Percentiles rank a stretch among this genome's conserved stretches.
phyloP scores from a whole-genome alignment of 139 green algal species.

The Spirogloea muscicola region DNA sequence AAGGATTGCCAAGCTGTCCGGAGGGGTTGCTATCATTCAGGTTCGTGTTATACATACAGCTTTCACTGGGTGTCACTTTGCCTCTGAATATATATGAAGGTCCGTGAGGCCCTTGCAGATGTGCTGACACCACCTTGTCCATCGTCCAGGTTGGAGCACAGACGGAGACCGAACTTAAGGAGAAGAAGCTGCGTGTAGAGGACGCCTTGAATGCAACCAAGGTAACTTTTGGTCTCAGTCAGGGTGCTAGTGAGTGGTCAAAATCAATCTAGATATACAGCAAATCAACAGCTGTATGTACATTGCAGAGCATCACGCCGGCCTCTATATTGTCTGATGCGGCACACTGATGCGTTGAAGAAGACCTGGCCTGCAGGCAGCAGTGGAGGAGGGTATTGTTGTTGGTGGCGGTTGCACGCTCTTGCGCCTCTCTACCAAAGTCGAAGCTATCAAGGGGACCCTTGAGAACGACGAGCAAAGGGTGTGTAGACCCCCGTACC shows the following conservation, averaged over 20 bases:
- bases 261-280: too few species aligned
- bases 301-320: too few species aligned
- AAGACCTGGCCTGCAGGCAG: too few species aligned
- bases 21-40: slow-evolving; percentile 94
- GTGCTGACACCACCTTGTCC: too few species aligned
- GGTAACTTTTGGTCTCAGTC: too few species aligned
- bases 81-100: too few species aligned
- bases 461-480: slow-evolving; percentile 91
- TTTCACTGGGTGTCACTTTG: too few species aligned
- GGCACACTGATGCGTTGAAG: too few species aligned
- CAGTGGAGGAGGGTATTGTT: slow-evolving; percentile 99
- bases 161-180: slow-evolving; percentile 99
- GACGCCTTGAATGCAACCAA: slow-evolving; percentile 99
- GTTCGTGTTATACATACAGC: slow-evolving; percentile 18
- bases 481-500: slow-evolving; percentile 57
- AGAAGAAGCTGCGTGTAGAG: slow-evolving; percentile 99
- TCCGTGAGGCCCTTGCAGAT: too few species aligned
- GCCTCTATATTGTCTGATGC: too few species aligned
- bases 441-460: slow-evolving; percentile 77
- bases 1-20: slow-evolving; percentile 90
- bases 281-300: too few species aligned
- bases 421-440: slow-evolving; percentile 78
- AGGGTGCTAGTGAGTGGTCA: too few species aligned
- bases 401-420: slow-evolving; percentile 96
- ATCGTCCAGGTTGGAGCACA: slow-evolving; percentile 87